Conservation (phyloP, 2,329 filamentous ascomycete species). For the Penicillium aurantiogriseum region DNA sequence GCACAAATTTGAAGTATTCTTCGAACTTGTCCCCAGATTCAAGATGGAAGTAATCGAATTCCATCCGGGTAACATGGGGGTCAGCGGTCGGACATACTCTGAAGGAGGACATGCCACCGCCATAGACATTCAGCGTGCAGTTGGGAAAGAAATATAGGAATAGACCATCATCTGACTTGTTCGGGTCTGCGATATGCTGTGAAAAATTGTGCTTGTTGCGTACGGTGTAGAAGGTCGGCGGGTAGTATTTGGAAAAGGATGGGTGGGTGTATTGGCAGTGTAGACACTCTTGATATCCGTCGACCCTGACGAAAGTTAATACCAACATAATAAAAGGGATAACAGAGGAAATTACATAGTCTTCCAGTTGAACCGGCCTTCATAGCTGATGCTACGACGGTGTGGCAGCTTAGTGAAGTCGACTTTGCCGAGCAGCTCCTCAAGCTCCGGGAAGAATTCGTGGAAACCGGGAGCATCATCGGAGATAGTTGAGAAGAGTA, state of each 20-base stretch:
- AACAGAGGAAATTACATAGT: constrained; percentile 47
- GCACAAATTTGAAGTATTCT: constrained; percentile 56
- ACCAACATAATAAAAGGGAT: no score
- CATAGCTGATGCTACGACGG: constrained; percentile 54
- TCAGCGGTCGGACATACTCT: constrained; percentile 54
- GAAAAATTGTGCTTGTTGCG: constrained; percentile 56
- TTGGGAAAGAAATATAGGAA: constrained; percentile 60
- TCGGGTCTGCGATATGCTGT: constrained; percentile 55
- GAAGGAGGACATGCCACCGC: constrained; percentile 58
- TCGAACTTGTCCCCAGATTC: constrained; percentile 55
- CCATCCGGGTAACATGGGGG: constrained; percentile 54
- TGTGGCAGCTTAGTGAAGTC: constrained; percentile 56
- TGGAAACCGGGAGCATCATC: constrained; percentile 50
- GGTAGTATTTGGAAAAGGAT: constrained; percentile 55
- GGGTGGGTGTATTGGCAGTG: constrained; percentile 61
- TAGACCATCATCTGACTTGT: constrained; percentile 53
- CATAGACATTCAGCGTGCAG: constrained; percentile 58
- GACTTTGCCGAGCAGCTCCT: constrained; percentile 49
- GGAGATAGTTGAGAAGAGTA: constrained; percentile 54
- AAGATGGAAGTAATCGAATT: constrained; percentile 59
- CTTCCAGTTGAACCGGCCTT: constrained; percentile 60
- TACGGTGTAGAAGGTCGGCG: constrained; percentile 56
- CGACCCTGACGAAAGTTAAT: constrained; percentile 43
- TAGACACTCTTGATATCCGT: constrained; percentile 59
- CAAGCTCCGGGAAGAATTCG: constrained; percentile 54